Conservation (phyloP, 352 stramenopile genomes). For the Pythium volutum region DNA sequence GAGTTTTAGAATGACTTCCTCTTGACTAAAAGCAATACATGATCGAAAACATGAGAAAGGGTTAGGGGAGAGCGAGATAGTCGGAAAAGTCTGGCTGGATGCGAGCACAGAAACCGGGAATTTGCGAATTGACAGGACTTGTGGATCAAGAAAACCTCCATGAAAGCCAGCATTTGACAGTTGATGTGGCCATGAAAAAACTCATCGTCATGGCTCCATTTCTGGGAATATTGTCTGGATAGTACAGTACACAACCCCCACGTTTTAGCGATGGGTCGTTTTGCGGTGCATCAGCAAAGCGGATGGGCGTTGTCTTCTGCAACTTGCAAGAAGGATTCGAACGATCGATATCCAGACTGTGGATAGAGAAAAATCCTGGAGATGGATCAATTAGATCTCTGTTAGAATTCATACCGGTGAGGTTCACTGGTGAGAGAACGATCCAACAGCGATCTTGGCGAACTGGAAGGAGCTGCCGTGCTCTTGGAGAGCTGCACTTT, state of each 20-base stretch:
- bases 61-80: not conserved
- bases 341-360: too few species aligned
- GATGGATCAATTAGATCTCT: too few species aligned
- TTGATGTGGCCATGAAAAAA: not conserved
- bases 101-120: conserved; percentile 5
- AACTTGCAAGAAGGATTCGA: too few species aligned
- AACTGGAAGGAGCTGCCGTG: not conserved
- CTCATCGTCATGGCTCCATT: not conserved
- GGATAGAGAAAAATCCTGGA: too few species aligned
- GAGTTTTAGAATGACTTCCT: not conserved
- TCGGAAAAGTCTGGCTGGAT: not conserved
- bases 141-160: not conserved
- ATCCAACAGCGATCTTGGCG: conserved; percentile 1
- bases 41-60: conserved; percentile 2
- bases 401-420: not conserved
- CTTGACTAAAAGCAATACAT: not conserved
- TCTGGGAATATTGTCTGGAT: not conserved
- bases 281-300: too few species aligned
- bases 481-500: not conserved
- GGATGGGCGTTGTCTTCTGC: too few species aligned
- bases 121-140: conserved; percentile 5
- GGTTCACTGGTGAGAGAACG: not conserved
- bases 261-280: too few species aligned
- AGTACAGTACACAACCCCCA: too few species aligned
- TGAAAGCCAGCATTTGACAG: not conserved